Conservation (phyloP, 805 yeast genomes). For the Kodamaea lidongshanica region DNA sequence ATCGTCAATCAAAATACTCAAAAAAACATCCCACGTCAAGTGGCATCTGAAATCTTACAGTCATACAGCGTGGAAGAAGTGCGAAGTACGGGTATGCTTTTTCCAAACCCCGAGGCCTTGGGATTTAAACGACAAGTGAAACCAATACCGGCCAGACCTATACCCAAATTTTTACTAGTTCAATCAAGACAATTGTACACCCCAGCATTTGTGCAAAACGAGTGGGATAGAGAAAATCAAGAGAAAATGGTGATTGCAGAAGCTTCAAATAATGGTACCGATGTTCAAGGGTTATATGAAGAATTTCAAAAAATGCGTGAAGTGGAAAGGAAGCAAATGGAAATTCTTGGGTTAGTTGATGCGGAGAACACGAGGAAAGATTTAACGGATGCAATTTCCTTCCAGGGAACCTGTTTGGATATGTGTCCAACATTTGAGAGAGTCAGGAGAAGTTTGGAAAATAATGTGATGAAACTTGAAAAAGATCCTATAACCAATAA, state of each 20-base stretch:
- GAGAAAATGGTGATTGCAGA: conserved; percentile 51
- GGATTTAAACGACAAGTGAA: conserved; percentile 20
- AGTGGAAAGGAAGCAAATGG: conserved; percentile 72
- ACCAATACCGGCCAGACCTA: conserved; percentile 17
- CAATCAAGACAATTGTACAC: conserved; percentile 33
- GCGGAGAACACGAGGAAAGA: conserved; percentile 76
- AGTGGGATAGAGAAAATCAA: conserved; percentile 79
- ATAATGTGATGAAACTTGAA: conserved; percentile 77
- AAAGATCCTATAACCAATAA: conserved; percentile 49
- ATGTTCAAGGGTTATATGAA: conserved; percentile 69
- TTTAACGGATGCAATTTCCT: conserved; percentile 80
- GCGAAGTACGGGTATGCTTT: conserved; percentile 24
- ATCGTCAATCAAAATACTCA: conserved; percentile 13
- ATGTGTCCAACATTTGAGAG: conserved; percentile 97
- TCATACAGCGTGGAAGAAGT: conserved; percentile 17
- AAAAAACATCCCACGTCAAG: conserved; percentile 17
- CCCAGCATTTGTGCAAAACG: conserved; percentile 31
- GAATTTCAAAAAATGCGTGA: conserved; percentile 69
- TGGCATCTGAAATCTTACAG: conserved; percentile 15
- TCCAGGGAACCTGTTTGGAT: conserved; percentile 81
- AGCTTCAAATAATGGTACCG: conserved; percentile 37
- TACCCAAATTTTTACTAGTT: conserved; percentile 30
- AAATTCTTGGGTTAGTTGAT: conserved; percentile 74
- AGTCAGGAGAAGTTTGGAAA: conserved; percentile 78
- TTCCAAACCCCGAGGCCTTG: conserved; percentile 22